These are phyloP conservation scores for Capillidium rhysosporum DNA, from an alignment of 371 early-diverging fungal genomes.

Conservation along the genomic window DNA sequence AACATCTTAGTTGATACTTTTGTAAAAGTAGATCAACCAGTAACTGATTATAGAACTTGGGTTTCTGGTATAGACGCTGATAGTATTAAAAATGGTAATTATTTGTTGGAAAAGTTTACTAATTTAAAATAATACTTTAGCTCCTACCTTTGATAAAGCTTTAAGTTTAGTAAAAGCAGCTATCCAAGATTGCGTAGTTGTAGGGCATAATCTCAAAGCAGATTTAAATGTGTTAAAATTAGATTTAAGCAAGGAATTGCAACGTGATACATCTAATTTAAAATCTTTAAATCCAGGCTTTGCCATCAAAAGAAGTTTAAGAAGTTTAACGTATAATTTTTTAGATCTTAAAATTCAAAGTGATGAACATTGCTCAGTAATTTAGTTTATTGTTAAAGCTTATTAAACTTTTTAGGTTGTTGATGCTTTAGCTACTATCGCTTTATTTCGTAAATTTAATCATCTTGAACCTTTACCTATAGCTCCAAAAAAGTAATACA, in stretches of 20 bases:
- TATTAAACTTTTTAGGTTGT: conserved; percentile 24
- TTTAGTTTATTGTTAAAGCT: background rate
- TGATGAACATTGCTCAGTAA: conserved; percentile 76
- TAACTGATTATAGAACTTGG: conserved; percentile 83
- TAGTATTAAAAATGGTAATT: conserved; percentile 31
- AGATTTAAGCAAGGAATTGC: too few relatives aligned
- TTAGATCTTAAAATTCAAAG: conserved; percentile 63
- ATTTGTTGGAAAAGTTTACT: background rate
- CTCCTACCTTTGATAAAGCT: conserved; percentile 40
- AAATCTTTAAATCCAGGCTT: too few relatives aligned
- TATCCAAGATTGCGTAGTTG: conserved; percentile 58
- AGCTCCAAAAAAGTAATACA: too few relatives aligned
- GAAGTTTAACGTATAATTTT: conserved; percentile 46
- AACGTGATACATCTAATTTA: too few relatives aligned
- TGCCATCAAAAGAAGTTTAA: conserved; percentile 17
- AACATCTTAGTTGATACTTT: conserved; percentile 64
- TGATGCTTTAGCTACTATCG: conserved; percentile 80
- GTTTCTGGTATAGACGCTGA: conserved; percentile 82
- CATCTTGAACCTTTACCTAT: conserved; percentile 15
- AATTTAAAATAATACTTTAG: conserved; percentile 3
- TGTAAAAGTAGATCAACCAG: conserved; percentile 57
- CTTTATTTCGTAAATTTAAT: conserved; percentile 62
- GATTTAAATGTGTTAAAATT: conserved; percentile 36
- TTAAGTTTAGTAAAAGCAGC: conserved; percentile 55
- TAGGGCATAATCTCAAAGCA: conserved; percentile 81